phyloP scores from a whole-genome alignment of 441 rosid species.

The Flueggea neowawraea region DNA sequence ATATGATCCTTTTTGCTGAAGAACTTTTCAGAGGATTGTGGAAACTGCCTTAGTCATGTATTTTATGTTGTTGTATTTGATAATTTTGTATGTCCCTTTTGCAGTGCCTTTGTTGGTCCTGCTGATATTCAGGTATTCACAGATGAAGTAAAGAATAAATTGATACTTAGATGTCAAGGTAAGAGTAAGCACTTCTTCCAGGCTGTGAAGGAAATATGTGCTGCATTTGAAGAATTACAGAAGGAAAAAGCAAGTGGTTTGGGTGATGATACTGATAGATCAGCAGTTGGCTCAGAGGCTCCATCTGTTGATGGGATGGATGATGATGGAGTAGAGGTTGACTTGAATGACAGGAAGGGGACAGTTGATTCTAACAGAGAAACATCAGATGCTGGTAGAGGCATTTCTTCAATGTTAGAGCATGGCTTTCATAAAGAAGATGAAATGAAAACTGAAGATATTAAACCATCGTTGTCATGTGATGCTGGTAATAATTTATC shows the following conservation, averaged over 20 bases:
- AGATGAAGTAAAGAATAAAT: slow-evolving; percentile 72
- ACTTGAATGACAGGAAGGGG: slow-evolving; percentile 22
- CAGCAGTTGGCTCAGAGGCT: slow-evolving; percentile 34
- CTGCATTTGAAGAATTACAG: slow-evolving; percentile 68
- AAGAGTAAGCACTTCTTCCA: slow-evolving; percentile 70
- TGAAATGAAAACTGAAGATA: slow-evolving; percentile 47
- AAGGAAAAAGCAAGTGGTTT: slow-evolving; percentile 41
- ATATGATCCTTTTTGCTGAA: too few relatives aligned
- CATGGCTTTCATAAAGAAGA: slow-evolving; percentile 27
- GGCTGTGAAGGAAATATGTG: slow-evolving; percentile 84
- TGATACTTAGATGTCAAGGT: slow-evolving; percentile 65
- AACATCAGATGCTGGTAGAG: slow-evolving; percentile 30
- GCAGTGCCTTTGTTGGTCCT: slow-evolving; percentile 95
- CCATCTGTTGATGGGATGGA: slow-evolving; percentile 41
- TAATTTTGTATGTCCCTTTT: slow-evolving; percentile 13
- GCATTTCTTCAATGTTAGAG: slow-evolving; percentile 36
- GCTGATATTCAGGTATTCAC: slow-evolving; percentile 85
- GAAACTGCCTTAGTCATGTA: not conserved
- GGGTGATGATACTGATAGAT: slow-evolving; percentile 40
- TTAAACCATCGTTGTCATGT: slow-evolving; percentile 38
- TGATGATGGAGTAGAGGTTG: slow-evolving; percentile 39
- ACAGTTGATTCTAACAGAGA: slow-evolving; percentile 28
- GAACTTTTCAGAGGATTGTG: too few relatives aligned
- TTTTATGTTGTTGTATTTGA: not conserved
- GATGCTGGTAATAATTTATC: slow-evolving; percentile 33